These are phyloP conservation scores for Dryadomyces quercivorus DNA, from an alignment of 2,329 filamentous ascomycete species.

Conservation along the genomic window DNA sequence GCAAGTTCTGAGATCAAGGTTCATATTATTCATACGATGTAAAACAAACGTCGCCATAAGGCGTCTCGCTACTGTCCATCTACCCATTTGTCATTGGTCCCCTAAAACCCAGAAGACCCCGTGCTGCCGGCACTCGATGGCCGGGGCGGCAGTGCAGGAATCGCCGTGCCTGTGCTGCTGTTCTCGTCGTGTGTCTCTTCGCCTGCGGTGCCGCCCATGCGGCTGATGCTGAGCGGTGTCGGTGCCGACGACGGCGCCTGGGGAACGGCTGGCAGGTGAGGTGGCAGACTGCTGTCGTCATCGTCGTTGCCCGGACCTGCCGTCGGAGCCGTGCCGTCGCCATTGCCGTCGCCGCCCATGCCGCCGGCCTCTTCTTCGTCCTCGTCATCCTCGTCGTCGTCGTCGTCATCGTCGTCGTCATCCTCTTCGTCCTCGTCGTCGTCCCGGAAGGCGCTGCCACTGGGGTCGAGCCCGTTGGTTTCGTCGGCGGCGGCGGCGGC, in stretches of 20 bases:
- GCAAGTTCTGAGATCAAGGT: too few species aligned
- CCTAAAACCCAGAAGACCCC: slow-evolving; percentile 18
- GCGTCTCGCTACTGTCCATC: background rate
- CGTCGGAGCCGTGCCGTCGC: background rate
- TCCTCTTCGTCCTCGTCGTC: background rate
- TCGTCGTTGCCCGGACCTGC: background rate
- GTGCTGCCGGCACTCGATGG: slow-evolving; percentile 28
- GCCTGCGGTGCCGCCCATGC: slow-evolving; percentile 22
- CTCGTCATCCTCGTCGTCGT: background rate
- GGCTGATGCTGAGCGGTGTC: slow-evolving; percentile 11
- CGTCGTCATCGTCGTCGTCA: background rate
- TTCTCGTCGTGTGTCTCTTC: slow-evolving; percentile 7
- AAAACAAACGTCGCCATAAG: background rate
- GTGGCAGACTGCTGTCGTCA: background rate
- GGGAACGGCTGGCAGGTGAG: slow-evolving; percentile 6
- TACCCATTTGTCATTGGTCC: background rate
- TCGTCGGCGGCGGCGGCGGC: background rate
- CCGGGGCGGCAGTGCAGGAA: slow-evolving; percentile 21
- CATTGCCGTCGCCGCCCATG: background rate
- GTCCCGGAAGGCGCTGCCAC: background rate
- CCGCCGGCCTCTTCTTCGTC: background rate
- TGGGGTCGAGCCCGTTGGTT: background rate
- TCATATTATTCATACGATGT: background rate
- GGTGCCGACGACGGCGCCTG: slow-evolving; percentile 13
- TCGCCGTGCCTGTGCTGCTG: background rate